Conservation (phyloP, 768 basidiomycete species). For the Vararia minispora region DNA sequence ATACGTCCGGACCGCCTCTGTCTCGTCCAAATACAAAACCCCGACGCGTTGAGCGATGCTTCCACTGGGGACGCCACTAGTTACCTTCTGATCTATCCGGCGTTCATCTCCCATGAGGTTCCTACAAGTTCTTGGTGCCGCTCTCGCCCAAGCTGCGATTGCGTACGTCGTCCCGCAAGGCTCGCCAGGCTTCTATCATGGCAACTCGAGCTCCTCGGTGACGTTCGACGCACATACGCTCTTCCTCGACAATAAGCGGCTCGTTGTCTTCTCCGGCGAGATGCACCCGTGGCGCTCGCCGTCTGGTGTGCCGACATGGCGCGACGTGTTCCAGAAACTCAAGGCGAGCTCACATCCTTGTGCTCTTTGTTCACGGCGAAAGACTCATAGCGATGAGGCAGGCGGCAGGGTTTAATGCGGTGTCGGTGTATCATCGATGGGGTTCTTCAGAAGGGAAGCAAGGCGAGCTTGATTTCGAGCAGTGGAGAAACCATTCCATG, state of each 20-base stretch:
- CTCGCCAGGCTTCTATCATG: constrained; percentile 18
- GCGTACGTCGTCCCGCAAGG: constrained; percentile 14
- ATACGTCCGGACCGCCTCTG: too few relatives aligned
- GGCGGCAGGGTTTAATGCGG: constrained; percentile 17
- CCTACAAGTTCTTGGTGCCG: too few relatives aligned
- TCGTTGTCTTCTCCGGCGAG: constrained; percentile 16
- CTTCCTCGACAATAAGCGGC: constrained; percentile 15
- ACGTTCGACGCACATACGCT: constrained; percentile 17
- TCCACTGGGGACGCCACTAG: too few relatives aligned
- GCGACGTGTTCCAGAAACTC: constrained; percentile 17
- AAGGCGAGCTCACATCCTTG: constrained; percentile 9
- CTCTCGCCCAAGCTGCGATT: too few relatives aligned
- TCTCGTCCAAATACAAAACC: too few relatives aligned
- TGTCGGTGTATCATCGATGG: constrained; percentile 16
- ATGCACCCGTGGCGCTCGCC: constrained; percentile 18
- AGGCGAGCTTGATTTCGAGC: constrained; percentile 12
- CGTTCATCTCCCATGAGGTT: too few relatives aligned
- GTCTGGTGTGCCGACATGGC: constrained; percentile 13
- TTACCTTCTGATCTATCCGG: too few relatives aligned
- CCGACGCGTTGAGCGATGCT: too few relatives aligned
- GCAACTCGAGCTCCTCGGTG: constrained; percentile 17
- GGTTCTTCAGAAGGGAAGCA: constrained; percentile 13
- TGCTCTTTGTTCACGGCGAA: not conserved
- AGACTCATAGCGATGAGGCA: too few relatives aligned
- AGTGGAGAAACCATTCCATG: constrained; percentile 11